Evolutionary conservation across 306 rosid genomes (phyloP), one percentile per base, ranked within the genome.

Genomic region (Quercus gilva): DNA sequence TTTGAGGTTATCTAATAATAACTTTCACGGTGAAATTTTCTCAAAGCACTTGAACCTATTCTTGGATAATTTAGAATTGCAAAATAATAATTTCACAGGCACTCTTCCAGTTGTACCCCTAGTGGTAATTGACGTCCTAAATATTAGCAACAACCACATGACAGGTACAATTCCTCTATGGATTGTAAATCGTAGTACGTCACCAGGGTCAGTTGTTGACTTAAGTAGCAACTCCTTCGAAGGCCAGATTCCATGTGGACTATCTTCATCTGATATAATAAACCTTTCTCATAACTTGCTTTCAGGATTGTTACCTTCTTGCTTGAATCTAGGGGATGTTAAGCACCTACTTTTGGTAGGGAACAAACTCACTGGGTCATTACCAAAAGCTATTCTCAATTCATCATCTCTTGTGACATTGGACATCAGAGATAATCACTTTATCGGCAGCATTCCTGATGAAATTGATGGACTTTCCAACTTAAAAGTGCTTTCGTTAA

Each of bases 71-170:
- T 20, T 81, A 3, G 29, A 37, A 5, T 21, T 81, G 73, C 56
- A 69, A 17, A 60, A 76, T 21, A 81, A 75, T 31, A 52, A 49
- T 3, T 41, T 84, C 12, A 75, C 2, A 20, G 80, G 78, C 4
- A 55, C n/a, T 3, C 49, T 82, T 7, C 6, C 53, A 53, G 74
- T 23, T 23, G 51, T 61, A 45, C 15, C 3, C 26, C 55, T 14
- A 71, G 0, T 0, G 1, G 4, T 11, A 0, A 0, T 0, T 0
- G 0, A 1, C 4, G 0, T 45, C 3, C 0, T 82, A 18, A 8
- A 15, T 59, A 25, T 82, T 19, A 25, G 81, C 18, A 63, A 71
- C 25, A 76, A 82, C 37, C 77, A 55, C 69, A 43, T 81, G 56
- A 41, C 67, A 13, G 80, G 84, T n/a, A n/a, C 2, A 74, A 81